Evolutionary conservation across 768 basidiomycete species (phyloP), one percentile per base, ranked within the genome.

Genomic region (Tylopilus sp.): DNA sequence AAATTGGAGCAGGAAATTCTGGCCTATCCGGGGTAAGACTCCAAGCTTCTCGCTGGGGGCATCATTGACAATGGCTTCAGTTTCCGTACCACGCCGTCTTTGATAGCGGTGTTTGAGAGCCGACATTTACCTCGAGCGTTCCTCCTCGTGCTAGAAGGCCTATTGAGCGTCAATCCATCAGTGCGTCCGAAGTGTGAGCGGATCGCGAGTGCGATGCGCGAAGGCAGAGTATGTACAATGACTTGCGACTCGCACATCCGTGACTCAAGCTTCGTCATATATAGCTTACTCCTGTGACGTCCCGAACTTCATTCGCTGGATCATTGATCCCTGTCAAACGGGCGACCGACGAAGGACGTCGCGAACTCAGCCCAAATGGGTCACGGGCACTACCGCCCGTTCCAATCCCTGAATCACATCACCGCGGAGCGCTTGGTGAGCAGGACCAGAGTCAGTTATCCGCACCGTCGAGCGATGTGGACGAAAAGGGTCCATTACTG

Each of bases 91-190:
- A 80, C 75, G 0, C 53, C 79, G 3, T 69, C 73, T 0, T 58
- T 89, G 25, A 73, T 75, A 3, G 69, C 78, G 0, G 69, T 77
- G 1, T 91, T 92, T 55, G 82, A 85, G 54, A 73, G 81, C 4
- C 78, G 93, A n/a, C 79, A 84, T 38, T 70, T 95, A 0, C 88
- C 91, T 3, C 72, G 81, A 4, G 76, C 85, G 6, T 84, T 85
- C 54, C 72, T 94, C 5, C 73, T 88, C 1, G 68, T 95, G 13
- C 71, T 95, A 23, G 88, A 91, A 53, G 77, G 79, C 50, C 73
- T 95, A 39, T 68, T 94, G 52, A 79, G 83, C 53, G 75, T 84
- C 30, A 68, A 67, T 3, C 84, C 92, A 0, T 64, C 70, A 3
- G 67, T 66, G n/a, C 76, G 93, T 46, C 88, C 89, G 8, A 79